Evolutionary conservation across 768 basidiomycete genomes (phyloP).

Genomic region (Lactarius akahatsu): DNA sequence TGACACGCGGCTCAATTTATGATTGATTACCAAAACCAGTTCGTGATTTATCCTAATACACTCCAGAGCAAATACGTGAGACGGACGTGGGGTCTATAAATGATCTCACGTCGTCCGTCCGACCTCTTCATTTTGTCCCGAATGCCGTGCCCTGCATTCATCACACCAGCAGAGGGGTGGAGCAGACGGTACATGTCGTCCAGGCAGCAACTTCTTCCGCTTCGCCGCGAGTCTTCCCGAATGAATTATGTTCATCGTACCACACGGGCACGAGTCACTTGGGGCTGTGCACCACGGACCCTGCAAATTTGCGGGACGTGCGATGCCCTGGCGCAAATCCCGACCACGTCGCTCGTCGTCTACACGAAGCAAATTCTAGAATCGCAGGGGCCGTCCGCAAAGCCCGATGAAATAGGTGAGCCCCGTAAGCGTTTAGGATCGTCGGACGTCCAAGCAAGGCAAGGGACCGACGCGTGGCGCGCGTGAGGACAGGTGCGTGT

Average conservation of each 20-base stretch:
- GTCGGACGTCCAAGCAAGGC: conserved; percentile 16
- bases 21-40: conserved; percentile 10
- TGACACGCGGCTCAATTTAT: conserved; percentile 20
- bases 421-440: conserved; percentile 11
- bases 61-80: conserved; percentile 20
- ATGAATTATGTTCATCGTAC: conserved; percentile 1
- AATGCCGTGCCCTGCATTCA: conserved; percentile 12
- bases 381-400: not conserved
- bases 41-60: conserved; percentile 8
- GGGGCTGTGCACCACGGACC: conserved; percentile 5
- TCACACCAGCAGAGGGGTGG: conserved; percentile 1
- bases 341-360: conserved; percentile 3
- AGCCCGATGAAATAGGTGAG: not conserved
- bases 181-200: not conserved
- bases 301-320: conserved; percentile 4
- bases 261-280: not conserved
- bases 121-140: conserved; percentile 5
- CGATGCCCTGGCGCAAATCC: conserved; percentile 12
- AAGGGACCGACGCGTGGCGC: conserved; percentile 26
- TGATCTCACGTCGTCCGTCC: conserved; percentile 10
- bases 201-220: not conserved
- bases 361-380: conserved; percentile 6
- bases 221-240: not conserved
- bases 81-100: conserved; percentile 18
- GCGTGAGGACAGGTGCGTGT: conserved; percentile 22